Base-by-base conservation (phyloP, 345 rosid species). In the Raphanus sativus region DNA sequence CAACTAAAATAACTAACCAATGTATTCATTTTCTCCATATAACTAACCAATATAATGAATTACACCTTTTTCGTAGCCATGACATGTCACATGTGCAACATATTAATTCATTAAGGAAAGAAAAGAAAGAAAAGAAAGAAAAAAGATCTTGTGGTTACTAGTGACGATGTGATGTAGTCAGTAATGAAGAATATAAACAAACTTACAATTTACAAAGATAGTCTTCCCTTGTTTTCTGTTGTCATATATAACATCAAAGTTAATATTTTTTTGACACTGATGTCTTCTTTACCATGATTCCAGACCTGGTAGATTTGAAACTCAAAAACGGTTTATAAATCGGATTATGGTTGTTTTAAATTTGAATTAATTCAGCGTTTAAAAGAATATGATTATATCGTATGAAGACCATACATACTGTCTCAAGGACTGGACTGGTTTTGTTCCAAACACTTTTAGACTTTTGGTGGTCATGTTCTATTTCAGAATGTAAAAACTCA, bases 1-100 rank as follows among this genome's bases (percentile, higher is more conserved):
- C 50, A 17, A 68, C 56, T 60, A n/a, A 15, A 61, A 24, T 56
- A 76, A 76, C 68, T 76, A 76, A 67, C 68, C 55, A 48, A 13
- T 13, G 54, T 13, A 48, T 48, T 48, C 17, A 2, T 48, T 48
- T 48, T 13, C 15, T 45, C 15, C 52, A 45, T 45, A 12, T 3
- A 48, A n/a, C 17, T 48, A 48, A 67, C 71, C 26, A 50, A 28
- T 29, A 29, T 66, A 26, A 21, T 21, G 21, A 21, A 21, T 21
- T 54, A 69, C 29, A 54, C 56, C 30, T 62, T 63, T 26, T 64
- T 67, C 17, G 50, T 4, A 21, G 34, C 78, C 66, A 75, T 65
- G 54, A 52, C 52, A 65, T 62, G 13, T 62, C 65, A n/a, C 17
- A 62, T 62, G 71, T 56, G 55, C 52, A 61, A n/a, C 10, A 59